phyloP scores from a whole-genome alignment of 2,329 filamentous ascomycete species.

The Fusarium sp. region DNA sequence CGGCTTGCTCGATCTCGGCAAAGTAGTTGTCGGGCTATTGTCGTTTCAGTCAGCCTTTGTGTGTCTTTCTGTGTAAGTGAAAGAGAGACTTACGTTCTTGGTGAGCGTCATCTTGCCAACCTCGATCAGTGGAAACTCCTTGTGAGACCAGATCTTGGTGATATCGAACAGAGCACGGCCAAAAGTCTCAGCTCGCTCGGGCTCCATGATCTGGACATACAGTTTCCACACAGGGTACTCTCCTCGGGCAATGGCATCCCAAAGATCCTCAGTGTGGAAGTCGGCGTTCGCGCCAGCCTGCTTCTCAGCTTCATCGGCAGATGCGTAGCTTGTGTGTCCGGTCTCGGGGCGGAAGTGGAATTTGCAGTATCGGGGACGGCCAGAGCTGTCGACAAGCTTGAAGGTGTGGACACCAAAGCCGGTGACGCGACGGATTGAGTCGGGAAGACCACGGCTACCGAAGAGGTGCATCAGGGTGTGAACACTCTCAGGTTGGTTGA shows the following conservation, averaged over 20 bases:
- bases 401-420: slow-evolving; percentile 33
- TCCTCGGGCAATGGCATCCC: slow-evolving; percentile 61
- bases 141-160: slow-evolving; percentile 69
- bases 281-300: slow-evolving; percentile 28
- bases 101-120: slow-evolving; percentile 68
- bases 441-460: slow-evolving; percentile 19
- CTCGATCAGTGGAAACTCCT: slow-evolving; percentile 63
- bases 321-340: slow-evolving; percentile 1
- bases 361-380: slow-evolving; percentile 25
- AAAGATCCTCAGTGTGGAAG: slow-evolving; percentile 37
- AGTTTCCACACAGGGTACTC: slow-evolving; percentile 67
- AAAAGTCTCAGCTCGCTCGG: slow-evolving; percentile 64
- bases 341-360: slow-evolving; percentile 31
- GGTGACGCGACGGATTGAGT: slow-evolving; percentile 21
- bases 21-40: slow-evolving; percentile 15
- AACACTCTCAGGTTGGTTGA: slow-evolving; percentile 33
- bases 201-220: slow-evolving; percentile 68
- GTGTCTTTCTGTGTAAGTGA: too few relatives aligned
- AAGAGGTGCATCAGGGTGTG: slow-evolving; percentile 37
- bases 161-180: slow-evolving; percentile 69
- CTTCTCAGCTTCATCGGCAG: slow-evolving; percentile 8
- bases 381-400: slow-evolving; percentile 17
- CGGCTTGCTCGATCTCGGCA: slow-evolving; percentile 22
- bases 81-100: slow-evolving; percentile 41
- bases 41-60: too few relatives aligned